A percentile compares a stretch with the other conserved stretches of the same genome.
phyloP scores from a whole-genome alignment of 1,284 basidiomycete species.

The Amylostereum areolatum region DNA sequence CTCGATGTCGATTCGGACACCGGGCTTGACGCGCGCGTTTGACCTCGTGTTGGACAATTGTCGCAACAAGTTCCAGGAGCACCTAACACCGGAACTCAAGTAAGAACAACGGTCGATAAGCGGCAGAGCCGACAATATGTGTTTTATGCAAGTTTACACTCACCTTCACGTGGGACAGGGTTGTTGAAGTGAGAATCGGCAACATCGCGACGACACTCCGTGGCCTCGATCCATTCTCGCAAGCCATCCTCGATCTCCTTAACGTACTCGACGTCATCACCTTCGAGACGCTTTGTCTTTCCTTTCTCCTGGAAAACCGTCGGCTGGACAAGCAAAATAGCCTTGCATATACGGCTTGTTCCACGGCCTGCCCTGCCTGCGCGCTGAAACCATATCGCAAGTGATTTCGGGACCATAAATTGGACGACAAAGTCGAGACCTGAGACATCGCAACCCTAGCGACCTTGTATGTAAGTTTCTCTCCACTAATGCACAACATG shows the following conservation, averaged over 20 bases:
- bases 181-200: slow-evolving; percentile 9
- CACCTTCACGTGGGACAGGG: slow-evolving; percentile 1
- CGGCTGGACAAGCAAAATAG: slow-evolving; percentile 23
- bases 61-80: neutral
- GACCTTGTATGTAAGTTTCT: neutral
- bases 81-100: neutral
- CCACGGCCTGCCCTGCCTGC: slow-evolving; percentile 23
- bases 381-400: slow-evolving; percentile 1
- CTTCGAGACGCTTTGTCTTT: slow-evolving; percentile 9
- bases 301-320: slow-evolving; percentile 20
- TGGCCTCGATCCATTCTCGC: slow-evolving; percentile 5
- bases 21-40: neutral
- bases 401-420: slow-evolving; percentile 4
- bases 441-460: slow-evolving; percentile 4
- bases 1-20: neutral
- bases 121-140: too few species aligned
- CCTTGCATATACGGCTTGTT: slow-evolving; percentile 15
- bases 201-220: slow-evolving; percentile 6
- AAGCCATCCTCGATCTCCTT: slow-evolving; percentile 7
- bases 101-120: too few species aligned
- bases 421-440: neutral
- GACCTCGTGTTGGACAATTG: neutral
- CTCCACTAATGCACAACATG: neutral
- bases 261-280: slow-evolving; percentile 5
- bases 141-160: too few species aligned